These are phyloP conservation scores for Tagetes patula DNA, from an alignment of 129 eudicot genomes.

Conservation along the genomic window DNA sequence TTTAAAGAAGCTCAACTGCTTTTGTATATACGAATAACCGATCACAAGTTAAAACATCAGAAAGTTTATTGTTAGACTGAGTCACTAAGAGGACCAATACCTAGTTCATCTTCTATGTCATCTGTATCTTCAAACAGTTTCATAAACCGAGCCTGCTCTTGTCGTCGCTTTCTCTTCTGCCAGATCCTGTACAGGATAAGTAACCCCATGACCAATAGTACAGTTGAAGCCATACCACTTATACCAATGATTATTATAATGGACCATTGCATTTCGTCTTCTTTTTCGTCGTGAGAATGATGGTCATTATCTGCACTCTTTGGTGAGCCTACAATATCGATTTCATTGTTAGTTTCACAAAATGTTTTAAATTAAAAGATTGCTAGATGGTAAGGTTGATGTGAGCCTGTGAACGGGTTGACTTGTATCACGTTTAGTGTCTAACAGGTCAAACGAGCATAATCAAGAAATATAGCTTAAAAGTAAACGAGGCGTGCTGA, in stretches of 20 bases:
- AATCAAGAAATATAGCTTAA: not conserved
- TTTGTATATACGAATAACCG: slow-evolving; percentile 18
- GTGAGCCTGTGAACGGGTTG: not conserved
- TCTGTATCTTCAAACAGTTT: slow-evolving; percentile 70
- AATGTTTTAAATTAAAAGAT: not conserved
- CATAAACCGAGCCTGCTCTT: slow-evolving; percentile 80
- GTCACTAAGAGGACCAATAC: slow-evolving; percentile 64
- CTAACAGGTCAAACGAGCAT: not conserved
- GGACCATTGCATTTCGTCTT: slow-evolving; percentile 40
- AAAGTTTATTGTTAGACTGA: slow-evolving; percentile 31
- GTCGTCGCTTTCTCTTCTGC: slow-evolving; percentile 67
- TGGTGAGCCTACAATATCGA: not conserved
- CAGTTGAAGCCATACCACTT: slow-evolving; percentile 32
- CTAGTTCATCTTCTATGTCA: slow-evolving; percentile 82
- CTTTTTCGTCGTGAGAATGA: slow-evolving; percentile 1
- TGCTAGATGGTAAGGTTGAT: not conserved
- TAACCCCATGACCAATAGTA: slow-evolving; percentile 39
- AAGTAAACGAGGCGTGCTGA: not conserved
- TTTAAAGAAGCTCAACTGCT: slow-evolving; percentile 18
- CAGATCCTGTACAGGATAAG: slow-evolving; percentile 57
- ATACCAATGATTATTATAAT: slow-evolving; percentile 33
- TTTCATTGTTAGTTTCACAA: not conserved
- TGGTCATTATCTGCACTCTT: slow-evolving; percentile 8
- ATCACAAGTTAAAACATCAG: slow-evolving; percentile 8
- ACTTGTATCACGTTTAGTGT: not conserved